Conservation (phyloP, 2,329 filamentous ascomycete genomes). For the Xylariaceae sp. region DNA sequence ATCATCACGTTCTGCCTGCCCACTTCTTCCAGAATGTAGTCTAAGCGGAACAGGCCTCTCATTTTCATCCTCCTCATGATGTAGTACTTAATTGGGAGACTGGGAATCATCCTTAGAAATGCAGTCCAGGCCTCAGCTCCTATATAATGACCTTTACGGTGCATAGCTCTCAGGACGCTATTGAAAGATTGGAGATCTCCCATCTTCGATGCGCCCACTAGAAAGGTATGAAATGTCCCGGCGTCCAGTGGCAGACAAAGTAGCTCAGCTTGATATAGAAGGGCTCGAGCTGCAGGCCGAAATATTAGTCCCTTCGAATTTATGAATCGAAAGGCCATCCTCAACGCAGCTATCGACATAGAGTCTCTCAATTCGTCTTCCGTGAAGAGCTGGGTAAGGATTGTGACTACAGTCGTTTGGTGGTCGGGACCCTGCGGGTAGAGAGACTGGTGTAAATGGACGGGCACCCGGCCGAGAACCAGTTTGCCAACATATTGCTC, state of each 20-base stretch:
- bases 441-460: constrained; percentile 22
- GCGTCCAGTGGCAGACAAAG: constrained; percentile 27
- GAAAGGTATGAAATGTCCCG: constrained; percentile 27
- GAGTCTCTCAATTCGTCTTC: constrained; percentile 22
- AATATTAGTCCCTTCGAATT: constrained; percentile 21
- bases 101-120: constrained; percentile 39
- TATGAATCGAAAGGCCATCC: constrained; percentile 29
- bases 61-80: constrained; percentile 40
- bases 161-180: constrained; percentile 28
- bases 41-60: constrained; percentile 23
- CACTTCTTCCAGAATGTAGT: constrained; percentile 21
- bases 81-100: constrained; percentile 40
- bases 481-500: constrained; percentile 30
- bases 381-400: constrained; percentile 27
- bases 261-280: constrained; percentile 25
- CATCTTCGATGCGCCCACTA: constrained; percentile 24
- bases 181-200: constrained; percentile 29
- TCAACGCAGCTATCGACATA: constrained; percentile 28
- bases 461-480: constrained; percentile 27
- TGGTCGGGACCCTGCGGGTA: constrained; percentile 26
- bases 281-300: constrained; percentile 22
- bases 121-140: constrained; percentile 28
- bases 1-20: constrained; percentile 25
- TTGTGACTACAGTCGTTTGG: constrained; percentile 27
- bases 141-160: constrained; percentile 24